Conservation (phyloP, 768 basidiomycete species). For the Tylopilus plumbeoviolaceoides region DNA sequence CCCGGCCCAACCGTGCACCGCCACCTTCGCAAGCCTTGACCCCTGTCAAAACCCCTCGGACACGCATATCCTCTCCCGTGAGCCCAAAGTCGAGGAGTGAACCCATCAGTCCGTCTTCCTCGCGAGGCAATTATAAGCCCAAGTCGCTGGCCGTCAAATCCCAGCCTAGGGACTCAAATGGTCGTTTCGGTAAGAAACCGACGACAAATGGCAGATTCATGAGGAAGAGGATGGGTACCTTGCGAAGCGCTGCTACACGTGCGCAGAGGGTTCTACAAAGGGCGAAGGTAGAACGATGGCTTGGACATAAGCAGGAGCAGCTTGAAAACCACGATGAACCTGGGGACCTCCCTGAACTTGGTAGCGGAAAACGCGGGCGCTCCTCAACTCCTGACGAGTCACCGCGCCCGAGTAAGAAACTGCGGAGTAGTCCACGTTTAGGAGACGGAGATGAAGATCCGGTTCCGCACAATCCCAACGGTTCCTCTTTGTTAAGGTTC, state of each 20-base stretch:
- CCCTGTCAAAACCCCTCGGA: conserved; percentile 9
- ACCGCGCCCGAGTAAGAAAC: conserved; percentile 26
- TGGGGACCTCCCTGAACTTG: conserved; percentile 10
- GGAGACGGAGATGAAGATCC: conserved; percentile 27
- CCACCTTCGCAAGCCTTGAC: conserved; percentile 9
- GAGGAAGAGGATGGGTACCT: conserved; percentile 31
- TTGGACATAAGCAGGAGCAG: conserved; percentile 25
- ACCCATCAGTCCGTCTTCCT: conserved; percentile 22
- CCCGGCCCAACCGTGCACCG: conserved; percentile 6
- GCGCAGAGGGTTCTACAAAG: conserved; percentile 40
- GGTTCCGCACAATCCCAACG: conserved; percentile 24
- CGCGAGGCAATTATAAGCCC: conserved; percentile 29
- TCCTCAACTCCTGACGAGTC: conserved; percentile 21
- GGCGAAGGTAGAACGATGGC: conserved; percentile 38
- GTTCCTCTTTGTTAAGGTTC: conserved; percentile 26
- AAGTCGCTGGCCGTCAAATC: conserved; percentile 42
- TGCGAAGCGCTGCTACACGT: conserved; percentile 30
- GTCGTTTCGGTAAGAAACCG: conserved; percentile 64
- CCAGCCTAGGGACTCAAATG: conserved; percentile 62
- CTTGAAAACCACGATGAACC: conserved; percentile 11
- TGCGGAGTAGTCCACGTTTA: conserved; percentile 16
- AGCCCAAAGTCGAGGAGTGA: conserved; percentile 22
- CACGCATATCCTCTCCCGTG: conserved; percentile 15
- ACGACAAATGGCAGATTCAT: conserved; percentile 42
- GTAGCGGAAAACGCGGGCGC: conserved; percentile 24